Evolutionary conservation across 1,284 basidiomycete species (phyloP).

Genomic region (Cutaneotrichosporon mucoides): DNA sequence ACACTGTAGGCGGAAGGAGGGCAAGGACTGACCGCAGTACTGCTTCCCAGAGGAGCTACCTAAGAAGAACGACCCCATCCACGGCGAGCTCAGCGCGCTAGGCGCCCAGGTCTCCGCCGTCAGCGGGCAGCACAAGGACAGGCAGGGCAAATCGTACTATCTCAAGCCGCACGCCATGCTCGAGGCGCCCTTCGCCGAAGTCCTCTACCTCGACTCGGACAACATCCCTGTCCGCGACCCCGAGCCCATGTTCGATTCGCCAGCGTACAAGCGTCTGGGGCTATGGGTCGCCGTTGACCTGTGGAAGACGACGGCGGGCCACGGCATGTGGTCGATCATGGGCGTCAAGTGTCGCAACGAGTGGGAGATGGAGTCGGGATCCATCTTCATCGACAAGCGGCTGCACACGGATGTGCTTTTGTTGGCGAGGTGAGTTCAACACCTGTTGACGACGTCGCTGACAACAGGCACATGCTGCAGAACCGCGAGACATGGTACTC

Average conservation of each 20-base stretch:
- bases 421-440: constrained; percentile 32
- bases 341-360: constrained; percentile 54
- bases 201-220: constrained; percentile 53
- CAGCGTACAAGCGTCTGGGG: constrained; percentile 47
- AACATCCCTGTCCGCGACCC: constrained; percentile 49
- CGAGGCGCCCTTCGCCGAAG: constrained; percentile 49
- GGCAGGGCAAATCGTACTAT: constrained; percentile 49
- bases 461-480: constrained; percentile 45
- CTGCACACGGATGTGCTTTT: constrained; percentile 51
- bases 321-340: constrained; percentile 52
- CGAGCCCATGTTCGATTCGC: constrained; percentile 50
- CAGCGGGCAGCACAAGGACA: constrained; percentile 40
- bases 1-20: no score
- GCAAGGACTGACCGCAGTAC: constrained; percentile 25
- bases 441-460: no score
- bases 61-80: constrained; percentile 35
- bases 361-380: constrained; percentile 53
- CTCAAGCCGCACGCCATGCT: constrained; percentile 53
- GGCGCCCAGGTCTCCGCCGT: constrained; percentile 47
- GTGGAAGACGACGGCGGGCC: constrained; percentile 49
- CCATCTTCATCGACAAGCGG: constrained; percentile 53
- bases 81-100: constrained; percentile 38
- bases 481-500: constrained; percentile 51
- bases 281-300: constrained; percentile 44
- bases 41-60: constrained; percentile 52